Base-by-base conservation (phyloP, 345 rosid genomes). In the Murraya koenigii region DNA sequence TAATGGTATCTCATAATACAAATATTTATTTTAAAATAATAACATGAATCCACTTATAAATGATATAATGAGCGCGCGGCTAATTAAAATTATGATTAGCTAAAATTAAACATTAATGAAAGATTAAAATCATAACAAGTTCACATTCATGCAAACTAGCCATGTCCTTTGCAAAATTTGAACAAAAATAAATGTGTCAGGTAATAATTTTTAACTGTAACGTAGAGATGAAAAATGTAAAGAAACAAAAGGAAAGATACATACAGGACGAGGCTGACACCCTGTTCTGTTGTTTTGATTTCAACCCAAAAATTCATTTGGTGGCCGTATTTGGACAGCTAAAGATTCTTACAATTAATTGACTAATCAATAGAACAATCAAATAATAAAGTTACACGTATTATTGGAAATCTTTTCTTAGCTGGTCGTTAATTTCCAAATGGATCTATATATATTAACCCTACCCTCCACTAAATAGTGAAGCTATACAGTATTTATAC, bases 321-420 rank as follows among this genome's bases (percentile, higher is more conserved):
- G 82, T 82, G 88, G 84, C 85, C 81, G 75, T 82, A 17, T 62
- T 39, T 32, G 74, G 84, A 61, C 85, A 80, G 81, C 33, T 55
- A 81, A 85, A 83, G 90, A 85, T 87, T 87, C 87, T 80, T 71
- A 74, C 26, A 65, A 83, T 79, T 79, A 61, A 78, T 82, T 87
- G 90, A 87, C 88, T 47, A 78, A 70, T 77, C 90, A 66, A 65
- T 71, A 54, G 75, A 78, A 75, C 80, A 54, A 78, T 83, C 74
- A 66, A 55, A 80, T 59, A 80, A 67, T 58, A 80, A 69, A 77
- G 55, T 74, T 80, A 75, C 47, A 68, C 28, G 54, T 44, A 74
- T 72, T 79, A 63, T 62, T 77, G 61, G 68, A 69, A 71, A 58
- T 59, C 62, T 75, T 54, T 79, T 41, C 39, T 56, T 78, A 52